Conservation (phyloP, 768 basidiomycete species). For the Epithele typhae region DNA sequence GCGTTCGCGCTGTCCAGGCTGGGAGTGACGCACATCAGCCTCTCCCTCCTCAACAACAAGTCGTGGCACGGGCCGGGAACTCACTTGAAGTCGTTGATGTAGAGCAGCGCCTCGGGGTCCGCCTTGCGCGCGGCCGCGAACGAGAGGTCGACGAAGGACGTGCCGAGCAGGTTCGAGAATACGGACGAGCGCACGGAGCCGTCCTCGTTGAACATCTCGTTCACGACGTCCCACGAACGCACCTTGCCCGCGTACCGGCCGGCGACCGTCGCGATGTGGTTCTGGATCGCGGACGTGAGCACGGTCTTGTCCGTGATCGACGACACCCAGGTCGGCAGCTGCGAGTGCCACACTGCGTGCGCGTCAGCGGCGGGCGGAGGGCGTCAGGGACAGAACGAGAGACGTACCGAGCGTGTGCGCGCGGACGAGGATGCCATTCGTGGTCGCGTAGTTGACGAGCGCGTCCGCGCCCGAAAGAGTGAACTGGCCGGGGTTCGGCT, state of each 20-base stretch:
- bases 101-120: constrained; percentile 44
- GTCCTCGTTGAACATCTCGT: constrained; percentile 50
- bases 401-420: constrained; percentile 27
- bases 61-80: background rate
- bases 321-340: constrained; percentile 28
- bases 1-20: constrained; percentile 47
- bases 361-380: no score
- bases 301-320: constrained; percentile 22
- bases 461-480: constrained; percentile 27
- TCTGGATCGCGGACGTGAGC: constrained; percentile 28
- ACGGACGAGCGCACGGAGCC: constrained; percentile 43
- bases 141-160: constrained; percentile 47
- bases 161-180: constrained; percentile 45
- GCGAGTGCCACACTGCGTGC: constrained; percentile 30
- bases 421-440: constrained; percentile 26
- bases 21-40: constrained; percentile 13
- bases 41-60: no score
- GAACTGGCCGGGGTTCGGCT: constrained; percentile 22
- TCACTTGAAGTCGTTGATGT: constrained; percentile 38
- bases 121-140: constrained; percentile 47
- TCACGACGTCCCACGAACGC: constrained; percentile 30
- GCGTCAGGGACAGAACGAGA: no score
- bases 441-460: constrained; percentile 27
- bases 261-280: constrained; percentile 30
- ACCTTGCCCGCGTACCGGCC: constrained; percentile 31